Evolutionary conservation across 352 stramenopile species (phyloP).

Genomic region (Phytophthora crassamura): DNA sequence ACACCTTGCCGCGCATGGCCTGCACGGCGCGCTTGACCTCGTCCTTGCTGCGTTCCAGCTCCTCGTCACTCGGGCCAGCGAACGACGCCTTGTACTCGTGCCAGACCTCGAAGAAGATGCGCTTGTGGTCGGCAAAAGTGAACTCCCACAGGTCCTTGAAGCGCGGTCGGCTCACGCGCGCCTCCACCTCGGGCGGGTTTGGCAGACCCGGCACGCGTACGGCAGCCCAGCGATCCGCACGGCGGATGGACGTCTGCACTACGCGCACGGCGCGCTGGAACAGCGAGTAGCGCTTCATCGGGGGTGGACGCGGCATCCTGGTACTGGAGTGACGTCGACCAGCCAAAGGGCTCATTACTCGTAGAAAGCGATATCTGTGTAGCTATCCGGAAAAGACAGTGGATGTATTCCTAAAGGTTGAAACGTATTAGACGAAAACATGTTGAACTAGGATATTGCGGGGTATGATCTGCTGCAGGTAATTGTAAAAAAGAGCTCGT

Average conservation of each 20-base stretch:
- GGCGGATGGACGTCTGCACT: conserved; percentile 68
- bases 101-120: conserved; percentile 71
- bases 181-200: conserved; percentile 69
- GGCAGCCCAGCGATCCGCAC: conserved; percentile 56
- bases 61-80: conserved; percentile 52
- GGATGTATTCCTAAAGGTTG: neutral
- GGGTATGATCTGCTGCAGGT: too few relatives aligned
- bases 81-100: conserved; percentile 78
- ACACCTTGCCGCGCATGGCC: conserved; percentile 61
- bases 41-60: conserved; percentile 71
- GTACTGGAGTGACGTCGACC: neutral
- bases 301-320: conserved; percentile 24
- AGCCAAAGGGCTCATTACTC: neutral
- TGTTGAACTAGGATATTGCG: neutral
- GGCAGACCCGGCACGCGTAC: conserved; percentile 70
- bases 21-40: conserved; percentile 59
- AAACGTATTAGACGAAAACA: neutral
- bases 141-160: conserved; percentile 87
- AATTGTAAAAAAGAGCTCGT: neutral
- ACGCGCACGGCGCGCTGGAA: conserved; percentile 79
- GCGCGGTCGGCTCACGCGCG: conserved; percentile 45
- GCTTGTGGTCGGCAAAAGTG: conserved; percentile 69
- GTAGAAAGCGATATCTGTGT: neutral
- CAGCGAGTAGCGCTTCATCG: conserved; percentile 73
- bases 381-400: neutral